Base-by-base conservation (phyloP, 345 rosid species). In the Dovyalis caffra region DNA sequence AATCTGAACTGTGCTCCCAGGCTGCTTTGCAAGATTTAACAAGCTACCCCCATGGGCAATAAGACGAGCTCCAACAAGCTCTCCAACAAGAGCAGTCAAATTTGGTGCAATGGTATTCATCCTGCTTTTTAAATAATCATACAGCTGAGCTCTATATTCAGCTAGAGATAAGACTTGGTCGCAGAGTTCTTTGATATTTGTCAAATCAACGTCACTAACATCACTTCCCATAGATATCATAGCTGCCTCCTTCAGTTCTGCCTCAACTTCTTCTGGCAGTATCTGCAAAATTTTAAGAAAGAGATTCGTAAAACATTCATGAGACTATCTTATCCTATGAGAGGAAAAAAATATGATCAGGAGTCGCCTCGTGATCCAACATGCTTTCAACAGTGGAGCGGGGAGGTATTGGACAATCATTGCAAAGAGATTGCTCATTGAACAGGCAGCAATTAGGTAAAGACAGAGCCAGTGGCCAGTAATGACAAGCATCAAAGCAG, bases 41-140 rank as follows among this genome's bases (percentile, higher is more conserved):
- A 93, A 87, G 83, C 98, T 92, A 66, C 98, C 98, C 1, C 97
- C 99, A 68, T 93, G 98, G 23, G 98, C 97, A 32, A 95, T 93
- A 12, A 95, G 87, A 9, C 97, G 97, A 75, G 97, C 98, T 64
- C 99, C 98, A 2, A 93, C 99, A 69, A 95, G 96, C 85, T 95
- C 98, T 7, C 99, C 99, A 0, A 95, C 99, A 9, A 95, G 88
- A 51, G 91, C 91, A 75, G 99, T 91, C 85, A 95, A 91, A 79
- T 91, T 95, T 6, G 99, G 98, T 1, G 99, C 99, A 29, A 95
- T 77, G 1, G 92, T 91, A 77, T 91, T 90, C 99, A 95, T 95
- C 81, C 98, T 84, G 78, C 91, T 89, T 83, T 95, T 95, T 53
- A 93, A 53, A 72, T 90, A 93, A 74, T 95, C 99, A 69, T 89